Conservation (phyloP, 2,329 filamentous ascomycete species). For the Tolypocladium album region DNA sequence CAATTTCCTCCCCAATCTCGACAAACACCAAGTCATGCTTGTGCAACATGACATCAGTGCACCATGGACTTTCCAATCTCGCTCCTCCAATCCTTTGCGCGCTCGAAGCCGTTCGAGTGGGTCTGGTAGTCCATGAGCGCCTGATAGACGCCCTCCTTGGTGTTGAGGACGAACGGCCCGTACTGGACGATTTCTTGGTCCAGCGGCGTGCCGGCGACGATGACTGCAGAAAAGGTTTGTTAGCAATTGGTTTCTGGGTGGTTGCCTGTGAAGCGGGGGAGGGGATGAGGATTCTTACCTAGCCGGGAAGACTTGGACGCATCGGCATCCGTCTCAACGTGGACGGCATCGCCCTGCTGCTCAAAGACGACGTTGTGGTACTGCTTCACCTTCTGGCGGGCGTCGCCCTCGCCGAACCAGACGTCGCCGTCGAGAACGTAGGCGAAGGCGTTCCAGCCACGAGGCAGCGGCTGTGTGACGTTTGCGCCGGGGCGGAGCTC, state of each 20-base stretch:
- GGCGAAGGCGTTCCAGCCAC: slow-evolving; percentile 81
- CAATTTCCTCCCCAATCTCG: background rate
- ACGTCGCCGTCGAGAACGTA: slow-evolving; percentile 73
- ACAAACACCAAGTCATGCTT: background rate
- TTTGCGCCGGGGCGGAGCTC: slow-evolving; percentile 68
- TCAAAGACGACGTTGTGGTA: slow-evolving; percentile 90
- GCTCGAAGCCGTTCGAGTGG: slow-evolving; percentile 67
- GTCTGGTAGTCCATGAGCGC: slow-evolving; percentile 67
- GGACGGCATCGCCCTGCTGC: slow-evolving; percentile 63
- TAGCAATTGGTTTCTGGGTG: background rate
- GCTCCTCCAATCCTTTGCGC: slow-evolving; percentile 67
- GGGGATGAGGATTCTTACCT: slow-evolving; percentile 11
- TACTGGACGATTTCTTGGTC: slow-evolving; percentile 77
- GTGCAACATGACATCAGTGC: slow-evolving; percentile 11
- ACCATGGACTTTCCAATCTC: slow-evolving; percentile 76
- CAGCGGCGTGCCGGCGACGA: slow-evolving; percentile 70
- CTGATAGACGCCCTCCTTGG: slow-evolving; percentile 62
- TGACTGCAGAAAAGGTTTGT: slow-evolving; percentile 26
- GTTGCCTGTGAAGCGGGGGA: background rate
- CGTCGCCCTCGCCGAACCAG: slow-evolving; percentile 45
- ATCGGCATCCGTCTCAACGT: slow-evolving; percentile 55
- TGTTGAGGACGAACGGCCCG: slow-evolving; percentile 72
- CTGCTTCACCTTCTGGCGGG: slow-evolving; percentile 45
- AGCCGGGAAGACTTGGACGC: slow-evolving; percentile 49
- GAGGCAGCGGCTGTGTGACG: slow-evolving; percentile 64